A percentile compares a stretch with the other conserved stretches of the same genome.
Evolutionary conservation across 805 yeast species (phyloP).

Genomic region (Wickerhamiella occidentalis): DNA sequence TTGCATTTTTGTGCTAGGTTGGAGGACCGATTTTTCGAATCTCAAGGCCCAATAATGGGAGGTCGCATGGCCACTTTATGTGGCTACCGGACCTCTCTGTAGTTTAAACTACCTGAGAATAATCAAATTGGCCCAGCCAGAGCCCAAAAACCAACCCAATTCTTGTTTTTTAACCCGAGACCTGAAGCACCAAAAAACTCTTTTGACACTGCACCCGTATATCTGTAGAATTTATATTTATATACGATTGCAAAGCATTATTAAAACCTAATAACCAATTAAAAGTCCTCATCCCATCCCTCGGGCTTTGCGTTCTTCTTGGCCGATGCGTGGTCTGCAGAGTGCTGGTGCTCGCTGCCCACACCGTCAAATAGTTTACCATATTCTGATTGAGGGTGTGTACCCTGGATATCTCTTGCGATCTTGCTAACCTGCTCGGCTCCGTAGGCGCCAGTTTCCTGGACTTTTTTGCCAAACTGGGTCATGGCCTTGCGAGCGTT

Average conservation of each 20-base stretch:
- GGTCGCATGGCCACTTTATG: no score
- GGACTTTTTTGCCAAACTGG: slow-evolving; percentile 90
- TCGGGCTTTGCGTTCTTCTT: slow-evolving; percentile 4
- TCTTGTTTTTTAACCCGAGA: no score
- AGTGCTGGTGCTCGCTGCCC: background rate
- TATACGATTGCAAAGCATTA: background rate
- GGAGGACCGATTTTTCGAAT: background rate
- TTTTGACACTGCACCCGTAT: no score
- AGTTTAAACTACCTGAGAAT: no score
- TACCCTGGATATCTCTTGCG: slow-evolving; percentile 30
- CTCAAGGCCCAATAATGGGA: no score
- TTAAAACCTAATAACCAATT: background rate
- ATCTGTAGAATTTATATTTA: background rate
- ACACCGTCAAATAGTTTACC: slow-evolving; percentile 19
- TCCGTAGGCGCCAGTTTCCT: slow-evolving; percentile 71
- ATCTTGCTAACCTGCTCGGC: slow-evolving; percentile 52
- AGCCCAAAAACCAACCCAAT: no score
- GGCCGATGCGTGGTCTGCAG: background rate
- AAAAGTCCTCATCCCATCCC: slow-evolving; percentile 10
- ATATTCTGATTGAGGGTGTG: slow-evolving; percentile 13
- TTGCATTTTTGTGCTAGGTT: background rate
- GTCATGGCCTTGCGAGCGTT: slow-evolving; percentile 90
- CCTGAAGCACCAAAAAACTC: no score
- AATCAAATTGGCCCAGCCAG: no score
- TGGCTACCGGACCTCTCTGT: no score